Conservation (phyloP, 78 protist species). For the Pigoraptor vietnamica region DNA sequence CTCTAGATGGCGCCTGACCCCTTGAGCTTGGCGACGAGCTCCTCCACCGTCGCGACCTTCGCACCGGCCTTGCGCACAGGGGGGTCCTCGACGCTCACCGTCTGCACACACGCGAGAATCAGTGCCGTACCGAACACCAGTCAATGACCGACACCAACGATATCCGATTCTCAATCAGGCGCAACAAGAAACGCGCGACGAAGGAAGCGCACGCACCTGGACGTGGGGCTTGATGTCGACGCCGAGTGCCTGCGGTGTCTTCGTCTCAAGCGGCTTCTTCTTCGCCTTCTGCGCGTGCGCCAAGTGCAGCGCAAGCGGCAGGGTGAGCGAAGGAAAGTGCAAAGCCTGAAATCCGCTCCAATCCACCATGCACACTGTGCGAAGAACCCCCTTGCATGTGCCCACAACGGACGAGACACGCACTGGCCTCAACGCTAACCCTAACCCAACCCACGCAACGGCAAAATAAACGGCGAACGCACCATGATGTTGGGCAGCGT, state of each 20-base stretch:
- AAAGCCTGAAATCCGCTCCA: no score
- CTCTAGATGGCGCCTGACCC: constrained; percentile 6
- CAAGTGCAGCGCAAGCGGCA: not conserved
- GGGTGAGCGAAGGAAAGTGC: not conserved
- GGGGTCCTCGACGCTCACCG: constrained; percentile 30
- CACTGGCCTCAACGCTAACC: not conserved
- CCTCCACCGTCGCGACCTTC: constrained; percentile 67
- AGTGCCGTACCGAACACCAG: no score
- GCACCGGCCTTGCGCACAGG: constrained; percentile 43
- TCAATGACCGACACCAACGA: not conserved
- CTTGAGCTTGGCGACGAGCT: constrained; percentile 63
- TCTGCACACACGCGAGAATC: not conserved
- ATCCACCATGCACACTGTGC: not conserved
- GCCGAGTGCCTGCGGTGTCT: constrained; percentile 59
- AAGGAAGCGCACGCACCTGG: constrained; percentile 12
- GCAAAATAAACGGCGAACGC: not conserved
- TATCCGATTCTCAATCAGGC: not conserved
- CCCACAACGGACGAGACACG: not conserved
- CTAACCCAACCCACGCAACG: constrained; percentile 10
- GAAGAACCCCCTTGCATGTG: not conserved
- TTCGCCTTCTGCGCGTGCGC: constrained; percentile 48
- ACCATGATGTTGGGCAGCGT: constrained; percentile 90
- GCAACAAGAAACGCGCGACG: not conserved
- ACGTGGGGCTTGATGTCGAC: constrained; percentile 63
- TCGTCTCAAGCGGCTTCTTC: constrained; percentile 76